phyloP scores from a whole-genome alignment of 2,329 filamentous ascomycete genomes.

The Talaromyces marneffei region DNA sequence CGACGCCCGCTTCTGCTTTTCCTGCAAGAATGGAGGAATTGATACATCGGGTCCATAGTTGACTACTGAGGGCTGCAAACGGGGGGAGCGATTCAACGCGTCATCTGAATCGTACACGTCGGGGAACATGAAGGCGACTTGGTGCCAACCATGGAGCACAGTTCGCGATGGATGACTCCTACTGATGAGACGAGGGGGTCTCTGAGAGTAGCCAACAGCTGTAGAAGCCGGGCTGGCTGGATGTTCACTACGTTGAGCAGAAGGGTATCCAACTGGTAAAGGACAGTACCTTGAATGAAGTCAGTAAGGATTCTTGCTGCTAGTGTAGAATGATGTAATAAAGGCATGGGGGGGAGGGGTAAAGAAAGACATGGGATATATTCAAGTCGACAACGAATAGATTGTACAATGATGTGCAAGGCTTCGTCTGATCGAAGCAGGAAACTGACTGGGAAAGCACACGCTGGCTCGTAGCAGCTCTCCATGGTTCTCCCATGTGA shows the following conservation, averaged over 20 bases:
- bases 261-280: not conserved
- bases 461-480: not conserved
- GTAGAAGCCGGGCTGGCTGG: not conserved
- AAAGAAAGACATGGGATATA: not conserved
- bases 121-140: conserved; percentile 30
- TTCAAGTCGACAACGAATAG: not conserved
- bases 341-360: not conserved
- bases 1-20: conserved; percentile 18
- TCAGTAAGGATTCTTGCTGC: not conserved
- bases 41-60: conserved; percentile 28
- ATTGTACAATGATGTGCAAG: not conserved
- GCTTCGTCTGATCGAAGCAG: not conserved
- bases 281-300: not conserved
- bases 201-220: not conserved
- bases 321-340: too few species aligned
- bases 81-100: conserved; percentile 33
- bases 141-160: conserved; percentile 25
- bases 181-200: not conserved
- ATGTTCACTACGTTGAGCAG: not conserved
- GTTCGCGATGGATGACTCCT: not conserved
- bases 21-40: conserved; percentile 31
- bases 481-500: conserved; percentile 1
- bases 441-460: not conserved
- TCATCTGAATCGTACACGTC: conserved; percentile 40
- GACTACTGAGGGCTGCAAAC: conserved; percentile 26